Conservation (phyloP, 1,284 basidiomycete genomes). For the Cerrena zonata region DNA sequence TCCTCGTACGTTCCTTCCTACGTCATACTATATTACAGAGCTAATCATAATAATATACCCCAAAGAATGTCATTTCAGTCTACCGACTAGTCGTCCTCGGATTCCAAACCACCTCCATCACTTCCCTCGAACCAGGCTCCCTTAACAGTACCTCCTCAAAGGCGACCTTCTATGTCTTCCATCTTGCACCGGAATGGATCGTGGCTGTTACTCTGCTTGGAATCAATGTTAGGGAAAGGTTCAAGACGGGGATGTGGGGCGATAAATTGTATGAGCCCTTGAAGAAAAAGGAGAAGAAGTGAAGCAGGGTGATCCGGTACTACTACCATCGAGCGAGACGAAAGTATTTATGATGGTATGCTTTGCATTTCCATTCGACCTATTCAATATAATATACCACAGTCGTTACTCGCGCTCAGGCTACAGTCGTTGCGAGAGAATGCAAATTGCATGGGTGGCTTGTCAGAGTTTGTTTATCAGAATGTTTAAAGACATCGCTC, state of each 20-base stretch:
- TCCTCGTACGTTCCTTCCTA: slow-evolving; percentile 8
- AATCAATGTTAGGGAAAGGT: slow-evolving; percentile 33
- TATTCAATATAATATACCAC: no score
- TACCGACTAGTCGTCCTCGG: slow-evolving; percentile 40
- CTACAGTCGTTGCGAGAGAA: no score
- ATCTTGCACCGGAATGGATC: slow-evolving; percentile 39
- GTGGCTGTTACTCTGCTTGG: slow-evolving; percentile 27
- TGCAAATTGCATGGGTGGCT: no score
- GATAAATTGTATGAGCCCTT: slow-evolving; percentile 17
- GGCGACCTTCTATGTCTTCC: slow-evolving; percentile 39
- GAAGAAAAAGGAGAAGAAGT: slow-evolving; percentile 4
- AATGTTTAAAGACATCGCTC: no score
- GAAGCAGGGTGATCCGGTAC: no score
- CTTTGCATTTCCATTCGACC: no score
- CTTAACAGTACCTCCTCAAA: slow-evolving; percentile 33
- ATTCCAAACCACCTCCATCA: slow-evolving; percentile 28
- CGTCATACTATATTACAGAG: background rate
- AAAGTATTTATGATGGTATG: no score
- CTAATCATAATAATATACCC: no score
- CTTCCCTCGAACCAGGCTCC: slow-evolving; percentile 28
- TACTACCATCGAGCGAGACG: no score
- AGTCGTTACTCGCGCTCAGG: no score
- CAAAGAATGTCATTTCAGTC: slow-evolving; percentile 24
- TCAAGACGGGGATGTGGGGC: slow-evolving; percentile 34
- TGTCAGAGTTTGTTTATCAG: no score